Evolutionary conservation across 2,329 filamentous ascomycete species (phyloP), one percentile per base, ranked within the genome.

Genomic region (Cytospora schulzeri): DNA sequence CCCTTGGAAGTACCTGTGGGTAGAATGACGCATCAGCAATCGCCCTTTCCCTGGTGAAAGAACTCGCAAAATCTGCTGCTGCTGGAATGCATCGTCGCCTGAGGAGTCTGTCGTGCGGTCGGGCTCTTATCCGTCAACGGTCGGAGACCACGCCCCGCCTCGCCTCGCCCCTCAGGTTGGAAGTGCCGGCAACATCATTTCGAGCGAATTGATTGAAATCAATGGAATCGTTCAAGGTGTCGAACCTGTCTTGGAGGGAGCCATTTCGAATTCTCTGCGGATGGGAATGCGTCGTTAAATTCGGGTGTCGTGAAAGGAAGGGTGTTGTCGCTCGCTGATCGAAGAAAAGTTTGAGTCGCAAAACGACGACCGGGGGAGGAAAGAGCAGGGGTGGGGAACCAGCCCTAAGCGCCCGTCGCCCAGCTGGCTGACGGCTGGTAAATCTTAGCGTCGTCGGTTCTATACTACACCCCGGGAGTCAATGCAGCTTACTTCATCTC

Each of bases 41-140:
- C 86, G 87, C 87, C 81, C 86, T 87, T 81, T 73, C 75, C 61
- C 48, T 41, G 62, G 67, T 72, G 76, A 71, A 79, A 86, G 85
- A 88, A 89, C 87, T 89, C 87, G 87, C 87, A 89, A 89, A 86
- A 85, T 87, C 86, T 89, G 87, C 87, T 89, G 82, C 83, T 88
- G 87, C 87, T 86, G 74, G 83, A 81, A 83, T 85, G 83, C 83
- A 76, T 70, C 73, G 71, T 70, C 70, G 70, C 68, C 70, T 67
- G 65, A 62, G 55, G 61, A 50, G 38, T 55, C 26, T 41, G 26
- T 56, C 52, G 15, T 62, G 51, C 26, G 41, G 60, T 65, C 65
- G 65, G 62, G 58, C 55, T 54, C 52, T 65, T 56, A 33, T 62
- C 58, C 38, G 52, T 66, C 64, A 50, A 24, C 55, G 55, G 55